Evolutionary conservation across 2,329 filamentous ascomycete genomes (phyloP).

Genomic region (Purpureocillium takamizusanense): DNA sequence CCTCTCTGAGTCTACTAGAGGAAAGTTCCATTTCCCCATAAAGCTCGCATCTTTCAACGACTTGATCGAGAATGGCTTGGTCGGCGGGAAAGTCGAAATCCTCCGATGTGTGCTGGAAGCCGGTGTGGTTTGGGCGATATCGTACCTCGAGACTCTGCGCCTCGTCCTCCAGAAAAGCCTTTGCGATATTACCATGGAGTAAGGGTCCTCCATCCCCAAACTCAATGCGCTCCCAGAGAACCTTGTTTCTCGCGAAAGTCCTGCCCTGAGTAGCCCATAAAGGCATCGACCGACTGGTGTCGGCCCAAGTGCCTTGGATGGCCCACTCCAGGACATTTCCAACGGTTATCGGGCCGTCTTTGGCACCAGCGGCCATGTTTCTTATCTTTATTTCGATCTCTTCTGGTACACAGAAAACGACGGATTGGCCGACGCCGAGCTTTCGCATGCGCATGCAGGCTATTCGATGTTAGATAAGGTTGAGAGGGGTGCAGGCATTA

Average conservation of each 20-base stretch:
- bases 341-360: constrained; percentile 26
- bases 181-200: background rate
- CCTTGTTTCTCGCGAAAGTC: constrained; percentile 24
- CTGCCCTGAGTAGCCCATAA: constrained; percentile 54
- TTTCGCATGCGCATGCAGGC: constrained; percentile 61
- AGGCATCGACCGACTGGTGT: constrained; percentile 39
- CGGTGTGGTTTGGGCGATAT: background rate
- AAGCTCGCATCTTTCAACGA: no score
- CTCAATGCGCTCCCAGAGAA: constrained; percentile 17
- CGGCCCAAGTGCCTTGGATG: constrained; percentile 46
- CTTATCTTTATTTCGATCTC: constrained; percentile 49
- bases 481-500: constrained; percentile 1
- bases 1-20: constrained; percentile 38
- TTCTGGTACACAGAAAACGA: constrained; percentile 47
- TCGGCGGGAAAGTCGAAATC: no score
- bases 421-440: constrained; percentile 54
- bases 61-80: no score
- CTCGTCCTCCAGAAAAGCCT: background rate
- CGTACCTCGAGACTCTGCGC: background rate
- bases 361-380: constrained; percentile 9
- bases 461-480: constrained; percentile 11
- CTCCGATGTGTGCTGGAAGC: no score
- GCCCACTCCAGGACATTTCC: constrained; percentile 50
- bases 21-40: no score
- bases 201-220: background rate